Conservation (phyloP, 108 stramenopile species). For the Bacterosira constricta region DNA sequence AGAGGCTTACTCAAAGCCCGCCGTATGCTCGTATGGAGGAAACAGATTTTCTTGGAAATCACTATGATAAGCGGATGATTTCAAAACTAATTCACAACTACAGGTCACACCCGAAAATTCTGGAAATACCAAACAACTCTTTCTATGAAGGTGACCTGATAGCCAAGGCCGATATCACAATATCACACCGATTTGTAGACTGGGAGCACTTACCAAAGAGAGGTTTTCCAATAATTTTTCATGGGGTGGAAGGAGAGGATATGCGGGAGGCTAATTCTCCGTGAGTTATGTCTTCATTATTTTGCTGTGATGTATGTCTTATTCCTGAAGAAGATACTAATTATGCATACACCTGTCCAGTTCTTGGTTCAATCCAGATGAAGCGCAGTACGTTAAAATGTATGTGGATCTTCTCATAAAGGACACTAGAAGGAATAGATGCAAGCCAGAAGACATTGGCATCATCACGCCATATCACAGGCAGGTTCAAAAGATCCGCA, state of each 20-base stretch:
- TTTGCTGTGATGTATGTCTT: no score
- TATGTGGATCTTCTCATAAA: slow-evolving; percentile 66
- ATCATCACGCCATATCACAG: slow-evolving; percentile 70
- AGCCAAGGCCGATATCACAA: slow-evolving; percentile 43
- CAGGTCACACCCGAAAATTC: slow-evolving; percentile 66
- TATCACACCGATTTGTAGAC: slow-evolving; percentile 37
- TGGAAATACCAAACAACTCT: slow-evolving; percentile 60
- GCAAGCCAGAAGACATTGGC: slow-evolving; percentile 66
- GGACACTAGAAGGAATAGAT: slow-evolving; percentile 35
- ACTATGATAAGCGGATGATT: slow-evolving; percentile 49
- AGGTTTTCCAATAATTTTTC: slow-evolving; percentile 67
- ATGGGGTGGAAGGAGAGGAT: slow-evolving; percentile 70
- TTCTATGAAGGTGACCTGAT: slow-evolving; percentile 62
- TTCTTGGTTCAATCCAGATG: slow-evolving; percentile 89
- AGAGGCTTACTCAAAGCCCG: slow-evolving; percentile 44
- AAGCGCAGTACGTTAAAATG: slow-evolving; percentile 64
- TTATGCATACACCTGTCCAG: no score
- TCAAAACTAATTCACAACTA: slow-evolving; percentile 69
- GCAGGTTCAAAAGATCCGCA: slow-evolving; percentile 71
- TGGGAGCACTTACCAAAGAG: slow-evolving; percentile 69
- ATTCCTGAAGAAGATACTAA: no score
- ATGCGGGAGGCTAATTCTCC: slow-evolving; percentile 70
- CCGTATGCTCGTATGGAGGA: slow-evolving; percentile 19
- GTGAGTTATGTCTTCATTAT: no score
- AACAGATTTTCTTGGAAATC: slow-evolving; percentile 8